These are phyloP conservation scores for Penicillium glabrum DNA, from an alignment of 2,329 filamentous ascomycete genomes.

Conservation along the genomic window DNA sequence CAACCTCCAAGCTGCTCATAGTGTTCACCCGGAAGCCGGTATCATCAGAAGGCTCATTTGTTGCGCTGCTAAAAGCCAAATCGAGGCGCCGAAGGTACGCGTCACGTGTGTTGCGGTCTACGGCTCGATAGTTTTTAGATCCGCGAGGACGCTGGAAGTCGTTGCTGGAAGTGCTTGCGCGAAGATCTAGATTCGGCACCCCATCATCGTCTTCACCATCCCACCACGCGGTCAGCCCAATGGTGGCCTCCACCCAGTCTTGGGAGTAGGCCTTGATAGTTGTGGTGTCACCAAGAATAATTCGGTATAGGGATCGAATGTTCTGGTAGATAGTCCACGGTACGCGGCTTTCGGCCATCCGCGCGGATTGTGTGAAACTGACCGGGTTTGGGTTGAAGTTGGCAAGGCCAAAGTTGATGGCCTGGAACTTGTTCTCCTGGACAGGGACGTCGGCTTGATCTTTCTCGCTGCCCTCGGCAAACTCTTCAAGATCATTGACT, in stretches of 20 bases:
- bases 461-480: conserved; percentile 72
- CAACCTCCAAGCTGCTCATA: conserved; percentile 74
- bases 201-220: conserved; percentile 69
- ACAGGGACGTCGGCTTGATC: conserved; percentile 40
- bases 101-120: conserved; percentile 57
- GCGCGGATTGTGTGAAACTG: conserved; percentile 65
- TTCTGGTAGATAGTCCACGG: conserved; percentile 90
- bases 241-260: conserved; percentile 88
- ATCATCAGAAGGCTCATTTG: conserved; percentile 63
- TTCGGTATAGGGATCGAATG: conserved; percentile 74
- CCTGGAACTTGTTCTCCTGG: conserved; percentile 47
- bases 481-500: conserved; percentile 69
- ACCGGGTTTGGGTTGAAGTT: conserved; percentile 47
- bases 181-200: conserved; percentile 27
- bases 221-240: conserved; percentile 89
- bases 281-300: conserved; percentile 72
- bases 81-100: conserved; percentile 74
- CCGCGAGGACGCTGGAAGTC: conserved; percentile 26
- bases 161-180: conserved; percentile 21
- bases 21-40: conserved; percentile 70
- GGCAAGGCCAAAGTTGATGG: conserved; percentile 48
- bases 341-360: conserved; percentile 78
- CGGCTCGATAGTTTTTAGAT: conserved; percentile 42
- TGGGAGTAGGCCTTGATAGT: conserved; percentile 75
- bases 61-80: conserved; percentile 65